These are phyloP conservation scores for Phialemonium atrogriseum DNA, from an alignment of 2,329 filamentous ascomycete species.

Conservation along the genomic window DNA sequence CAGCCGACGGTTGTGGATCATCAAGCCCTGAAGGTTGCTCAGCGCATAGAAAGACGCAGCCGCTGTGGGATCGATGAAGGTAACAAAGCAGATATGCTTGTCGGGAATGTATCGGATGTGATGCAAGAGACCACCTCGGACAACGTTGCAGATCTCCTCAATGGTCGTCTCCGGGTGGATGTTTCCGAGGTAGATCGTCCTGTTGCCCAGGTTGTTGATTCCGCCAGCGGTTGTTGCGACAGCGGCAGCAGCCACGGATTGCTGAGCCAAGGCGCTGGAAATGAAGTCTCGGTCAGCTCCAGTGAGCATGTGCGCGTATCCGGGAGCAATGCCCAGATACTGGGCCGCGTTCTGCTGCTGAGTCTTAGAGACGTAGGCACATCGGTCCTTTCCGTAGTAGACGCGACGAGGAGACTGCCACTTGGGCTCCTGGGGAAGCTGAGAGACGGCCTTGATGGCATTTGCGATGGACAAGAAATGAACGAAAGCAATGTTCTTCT, in stretches of 20 bases:
- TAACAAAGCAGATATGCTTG: slow-evolving; percentile 99
- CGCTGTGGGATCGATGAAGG: slow-evolving; percentile 96
- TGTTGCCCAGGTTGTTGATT: slow-evolving; percentile 94
- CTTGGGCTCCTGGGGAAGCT: slow-evolving; percentile 91
- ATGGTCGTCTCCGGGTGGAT: slow-evolving; percentile 98
- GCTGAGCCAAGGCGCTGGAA: slow-evolving; percentile 90
- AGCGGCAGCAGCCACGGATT: slow-evolving; percentile 92
- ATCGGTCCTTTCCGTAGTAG: slow-evolving; percentile 98
- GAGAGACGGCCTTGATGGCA: slow-evolving; percentile 94
- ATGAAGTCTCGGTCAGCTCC: slow-evolving; percentile 94
- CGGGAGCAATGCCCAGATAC: slow-evolving; percentile 93
- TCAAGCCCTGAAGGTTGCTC: slow-evolving; percentile 93
- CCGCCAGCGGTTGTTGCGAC: slow-evolving; percentile 95
- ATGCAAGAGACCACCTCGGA: slow-evolving; percentile 87
- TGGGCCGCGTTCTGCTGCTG: slow-evolving; percentile 99
- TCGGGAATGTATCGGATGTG: slow-evolving; percentile 99
- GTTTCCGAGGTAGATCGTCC: slow-evolving; percentile 96
- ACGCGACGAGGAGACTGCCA: slow-evolving; percentile 95
- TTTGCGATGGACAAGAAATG: slow-evolving; percentile 97
- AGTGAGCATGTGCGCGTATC: slow-evolving; percentile 93
- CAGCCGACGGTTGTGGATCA: slow-evolving; percentile 96
- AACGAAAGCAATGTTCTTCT: slow-evolving; percentile 97
- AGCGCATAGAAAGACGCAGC: slow-evolving; percentile 96
- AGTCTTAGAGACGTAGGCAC: slow-evolving; percentile 97
- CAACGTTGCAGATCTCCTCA: slow-evolving; percentile 99